Evolutionary conservation across 768 basidiomycete species (phyloP), one percentile per base, ranked within the genome.

Genomic region (Leccinum rimulosum): DNA sequence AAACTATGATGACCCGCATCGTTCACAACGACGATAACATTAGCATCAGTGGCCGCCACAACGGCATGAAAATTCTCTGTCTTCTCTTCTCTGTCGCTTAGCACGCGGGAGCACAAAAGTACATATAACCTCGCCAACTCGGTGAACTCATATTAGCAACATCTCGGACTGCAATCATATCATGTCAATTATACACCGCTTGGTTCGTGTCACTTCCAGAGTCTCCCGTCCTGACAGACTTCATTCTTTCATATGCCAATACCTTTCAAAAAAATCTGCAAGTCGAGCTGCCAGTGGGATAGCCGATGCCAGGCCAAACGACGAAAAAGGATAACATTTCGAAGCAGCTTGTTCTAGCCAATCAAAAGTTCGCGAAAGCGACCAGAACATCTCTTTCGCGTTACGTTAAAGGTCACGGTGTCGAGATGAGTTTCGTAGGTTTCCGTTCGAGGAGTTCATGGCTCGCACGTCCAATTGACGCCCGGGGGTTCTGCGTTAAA

Each of bases 121-220:
- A 49, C 48, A 54, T 35, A 50, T 55, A 43, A 35, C 43, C 43
- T 12, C 57, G 49, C 28, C 57, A 27, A 31, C 50, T n/a, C n/a
- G 4, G 35, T 31, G 33, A 38, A 15, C 51, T 8, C 58, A 53
- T 56, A 33, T 47, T 47, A 10, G 33, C 4, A 35, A 12, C 19
- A 33, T 55, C 40, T 22, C 22, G 22, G 15, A 59, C 47, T 50
- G 40, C 36, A 54, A 27, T 49, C 15, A 59, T 70, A 60, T 68
- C 66, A 70, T 66, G 68, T 68, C 67, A 70, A 49, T 64, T 49
- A 52, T 66, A 51, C 57, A 59, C 49, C 27, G n/a, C 40, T 43
- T n/a, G 75, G 71, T 82, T 55, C 70, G 79, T 48, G 77, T 84
- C 36, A 80, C 77, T 17, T 75, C 75, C 25, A 72, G 75, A 75